phyloP scores from a whole-genome alignment of 1,284 basidiomycete species.

The Acaromyces ingoldii region DNA sequence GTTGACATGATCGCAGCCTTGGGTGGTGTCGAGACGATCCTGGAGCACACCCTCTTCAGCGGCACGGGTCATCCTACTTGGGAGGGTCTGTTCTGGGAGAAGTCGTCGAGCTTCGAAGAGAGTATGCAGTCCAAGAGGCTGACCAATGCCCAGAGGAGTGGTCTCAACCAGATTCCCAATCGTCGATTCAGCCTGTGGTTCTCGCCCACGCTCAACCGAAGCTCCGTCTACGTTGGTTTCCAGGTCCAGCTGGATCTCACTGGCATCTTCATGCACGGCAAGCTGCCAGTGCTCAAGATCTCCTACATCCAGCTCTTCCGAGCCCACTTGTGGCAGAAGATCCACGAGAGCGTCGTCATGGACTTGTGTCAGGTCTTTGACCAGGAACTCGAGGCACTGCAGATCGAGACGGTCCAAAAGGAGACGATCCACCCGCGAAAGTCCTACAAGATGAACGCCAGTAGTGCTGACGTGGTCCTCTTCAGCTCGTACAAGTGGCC shows the following conservation, averaged over 20 bases:
- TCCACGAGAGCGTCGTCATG: conserved; percentile 79
- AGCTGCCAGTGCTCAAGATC: conserved; percentile 73
- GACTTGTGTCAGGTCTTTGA: conserved; percentile 94
- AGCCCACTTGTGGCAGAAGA: conserved; percentile 93
- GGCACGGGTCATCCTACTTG: conserved; percentile 73
- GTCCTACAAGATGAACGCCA: conserved; percentile 99
- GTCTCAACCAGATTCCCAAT: conserved; percentile 97
- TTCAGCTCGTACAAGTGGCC: conserved; percentile 93
- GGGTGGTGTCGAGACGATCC: conserved; percentile 92
- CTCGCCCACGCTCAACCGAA: conserved; percentile 91
- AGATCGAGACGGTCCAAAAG: conserved; percentile 99
- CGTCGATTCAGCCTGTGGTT: conserved; percentile 99
- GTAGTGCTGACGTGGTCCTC: conserved; percentile 84
- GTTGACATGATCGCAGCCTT: conserved; percentile 98
- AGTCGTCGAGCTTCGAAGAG: conserved; percentile 77
- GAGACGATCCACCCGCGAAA: conserved; percentile 98
- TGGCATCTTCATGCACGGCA: conserved; percentile 81
- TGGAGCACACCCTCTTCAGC: conserved; percentile 97
- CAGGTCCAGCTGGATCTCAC: conserved; percentile 97
- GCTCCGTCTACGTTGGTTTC: conserved; percentile 99
- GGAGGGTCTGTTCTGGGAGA: conserved; percentile 60
- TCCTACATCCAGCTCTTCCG: conserved; percentile 99
- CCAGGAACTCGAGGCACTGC: conserved; percentile 93
- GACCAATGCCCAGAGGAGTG: conserved; percentile 90
- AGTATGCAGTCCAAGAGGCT: conserved; percentile 75